These are phyloP conservation scores for Neckera pumila DNA, from an alignment of 225 moss, liverwort and hornwort species.

Conservation along the genomic window DNA sequence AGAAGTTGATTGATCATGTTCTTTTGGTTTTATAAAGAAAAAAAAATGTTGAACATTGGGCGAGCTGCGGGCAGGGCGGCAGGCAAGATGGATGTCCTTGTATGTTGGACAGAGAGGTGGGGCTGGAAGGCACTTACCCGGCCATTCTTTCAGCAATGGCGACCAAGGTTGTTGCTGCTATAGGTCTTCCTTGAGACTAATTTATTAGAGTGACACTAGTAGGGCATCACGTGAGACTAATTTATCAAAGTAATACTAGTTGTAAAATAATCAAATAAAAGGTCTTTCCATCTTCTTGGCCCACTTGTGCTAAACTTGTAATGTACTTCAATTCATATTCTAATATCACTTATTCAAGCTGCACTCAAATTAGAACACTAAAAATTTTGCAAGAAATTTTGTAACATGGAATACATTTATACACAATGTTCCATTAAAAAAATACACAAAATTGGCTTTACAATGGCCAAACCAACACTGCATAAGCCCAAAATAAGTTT, in stretches of 20 bases:
- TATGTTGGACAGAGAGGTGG: too few species aligned
- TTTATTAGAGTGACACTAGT: background rate
- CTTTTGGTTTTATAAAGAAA: too few species aligned
- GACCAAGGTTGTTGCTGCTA: too few species aligned
- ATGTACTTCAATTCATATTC: background rate
- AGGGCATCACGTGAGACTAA: background rate
- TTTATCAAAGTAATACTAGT: accelerated
- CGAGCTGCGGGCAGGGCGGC: too few species aligned
- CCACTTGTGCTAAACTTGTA: background rate
- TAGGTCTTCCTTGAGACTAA: too few species aligned
- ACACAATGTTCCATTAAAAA: background rate
- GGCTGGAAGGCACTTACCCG: too few species aligned
- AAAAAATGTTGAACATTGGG: too few species aligned
- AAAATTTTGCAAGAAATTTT: background rate
- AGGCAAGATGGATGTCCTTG: too few species aligned
- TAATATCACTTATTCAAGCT: background rate
- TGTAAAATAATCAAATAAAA: background rate
- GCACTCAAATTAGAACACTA: background rate
- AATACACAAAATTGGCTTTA: background rate
- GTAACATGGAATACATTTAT: background rate
- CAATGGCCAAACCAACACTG: background rate
- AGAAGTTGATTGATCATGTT: too few species aligned
- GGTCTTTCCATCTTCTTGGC: background rate
- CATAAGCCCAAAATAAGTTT: background rate
- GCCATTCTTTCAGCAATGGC: too few species aligned